These are phyloP conservation scores for Macrocybe gigantea DNA, from an alignment of 768 basidiomycete genomes.

Conservation along the genomic window DNA sequence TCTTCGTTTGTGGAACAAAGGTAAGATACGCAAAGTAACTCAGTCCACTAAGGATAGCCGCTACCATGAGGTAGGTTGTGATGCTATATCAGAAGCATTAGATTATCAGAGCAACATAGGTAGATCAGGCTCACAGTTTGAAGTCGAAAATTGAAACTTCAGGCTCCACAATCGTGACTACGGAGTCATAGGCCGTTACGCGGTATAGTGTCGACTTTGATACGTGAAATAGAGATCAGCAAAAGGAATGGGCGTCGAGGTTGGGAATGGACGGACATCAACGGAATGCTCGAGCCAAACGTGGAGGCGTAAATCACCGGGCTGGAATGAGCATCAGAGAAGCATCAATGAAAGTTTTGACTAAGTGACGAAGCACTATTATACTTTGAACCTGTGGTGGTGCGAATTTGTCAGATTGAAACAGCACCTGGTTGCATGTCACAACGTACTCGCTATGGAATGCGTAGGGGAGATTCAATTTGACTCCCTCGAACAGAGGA, in stretches of 20 bases:
- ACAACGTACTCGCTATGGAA: constrained; percentile 78
- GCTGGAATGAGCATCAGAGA: constrained; percentile 31
- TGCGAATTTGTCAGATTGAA: constrained; percentile 9
- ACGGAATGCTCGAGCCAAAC: constrained; percentile 70
- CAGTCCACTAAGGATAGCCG: constrained; percentile 54
- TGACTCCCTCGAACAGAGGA: constrained; percentile 47
- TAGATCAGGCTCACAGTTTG: constrained; percentile 53
- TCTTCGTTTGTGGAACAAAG: constrained; percentile 63
- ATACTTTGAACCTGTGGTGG: constrained; percentile 54
- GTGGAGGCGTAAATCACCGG: constrained; percentile 68
- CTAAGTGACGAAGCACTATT: neutral
- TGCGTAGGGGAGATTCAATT: constrained; percentile 60
- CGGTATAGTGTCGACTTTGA: constrained; percentile 51
- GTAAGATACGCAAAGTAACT: constrained; percentile 61
- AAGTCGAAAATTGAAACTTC: constrained; percentile 72
- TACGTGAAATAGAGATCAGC: neutral
- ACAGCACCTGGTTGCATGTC: neutral
- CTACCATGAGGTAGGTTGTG: constrained; percentile 67
- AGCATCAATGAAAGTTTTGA: neutral
- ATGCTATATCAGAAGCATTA: constrained; percentile 27
- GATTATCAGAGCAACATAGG: constrained; percentile 1
- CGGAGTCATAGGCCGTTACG: constrained; percentile 66
- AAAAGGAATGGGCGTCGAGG: neutral
- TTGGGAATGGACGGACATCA: constrained; percentile 39
- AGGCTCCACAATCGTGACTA: constrained; percentile 78